Percentiles rank a stretch among this genome's conserved stretches.
These are phyloP conservation scores for Moniliophthora roreri DNA, from an alignment of 1,284 basidiomycete species.

Conservation along the genomic window DNA sequence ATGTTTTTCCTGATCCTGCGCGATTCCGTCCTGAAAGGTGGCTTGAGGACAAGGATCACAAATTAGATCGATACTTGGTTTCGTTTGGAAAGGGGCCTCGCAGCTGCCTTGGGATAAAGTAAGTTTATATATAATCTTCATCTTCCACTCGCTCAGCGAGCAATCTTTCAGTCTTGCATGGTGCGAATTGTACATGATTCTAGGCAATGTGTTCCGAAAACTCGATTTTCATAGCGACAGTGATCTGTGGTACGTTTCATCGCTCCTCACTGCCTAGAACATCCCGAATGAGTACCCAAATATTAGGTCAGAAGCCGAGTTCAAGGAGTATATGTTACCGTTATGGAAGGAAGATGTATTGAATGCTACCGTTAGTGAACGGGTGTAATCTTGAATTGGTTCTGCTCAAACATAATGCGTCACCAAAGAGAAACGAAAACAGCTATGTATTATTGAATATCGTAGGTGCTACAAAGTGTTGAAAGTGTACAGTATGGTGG, in stretches of 20 bases:
- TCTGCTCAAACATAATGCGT: no score
- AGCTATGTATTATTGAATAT: no score
- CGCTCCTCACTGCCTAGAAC: background rate
- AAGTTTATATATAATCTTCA: background rate
- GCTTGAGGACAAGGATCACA: background rate
- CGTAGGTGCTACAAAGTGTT: no score
- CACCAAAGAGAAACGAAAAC: no score
- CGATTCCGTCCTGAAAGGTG: slow-evolving; percentile 1
- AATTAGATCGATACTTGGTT: background rate
- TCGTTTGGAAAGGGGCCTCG: background rate
- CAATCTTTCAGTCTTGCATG: background rate
- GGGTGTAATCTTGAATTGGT: no score
- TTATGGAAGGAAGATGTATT: background rate
- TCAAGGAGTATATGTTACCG: background rate
- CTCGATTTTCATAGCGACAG: background rate
- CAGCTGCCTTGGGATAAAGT: background rate
- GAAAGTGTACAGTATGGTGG: no score
- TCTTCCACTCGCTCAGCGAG: no score
- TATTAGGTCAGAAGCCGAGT: background rate
- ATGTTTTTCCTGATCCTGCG: background rate
- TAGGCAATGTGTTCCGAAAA: background rate
- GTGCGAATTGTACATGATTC: background rate
- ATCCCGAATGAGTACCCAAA: background rate
- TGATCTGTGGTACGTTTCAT: background rate
- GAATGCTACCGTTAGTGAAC: background rate